Evolutionary conservation across 2,329 filamentous ascomycete species (phyloP).

Genomic region (Ramularia endophylla): DNA sequence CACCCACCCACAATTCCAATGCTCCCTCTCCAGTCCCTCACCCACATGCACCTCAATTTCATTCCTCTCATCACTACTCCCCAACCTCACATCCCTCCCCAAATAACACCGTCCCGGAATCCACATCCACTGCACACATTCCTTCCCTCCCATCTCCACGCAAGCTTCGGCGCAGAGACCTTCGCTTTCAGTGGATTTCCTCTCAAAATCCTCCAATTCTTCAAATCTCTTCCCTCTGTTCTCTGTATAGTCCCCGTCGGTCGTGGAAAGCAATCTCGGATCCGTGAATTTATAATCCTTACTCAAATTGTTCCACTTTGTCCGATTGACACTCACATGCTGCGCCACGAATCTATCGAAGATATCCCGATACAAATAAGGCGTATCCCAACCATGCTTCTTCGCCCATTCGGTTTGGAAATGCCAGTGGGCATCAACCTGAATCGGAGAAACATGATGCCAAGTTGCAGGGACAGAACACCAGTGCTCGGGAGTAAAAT

Average conservation of each 20-base stretch:
- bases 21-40: slow-evolving; percentile 12
- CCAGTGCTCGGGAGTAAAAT: slow-evolving; percentile 40
- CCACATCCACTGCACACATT: slow-evolving; percentile 33
- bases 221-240: slow-evolving; percentile 6
- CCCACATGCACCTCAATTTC: not conserved
- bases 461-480: slow-evolving; percentile 38
- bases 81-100: slow-evolving; percentile 28
- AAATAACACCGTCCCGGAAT: slow-evolving; percentile 29
- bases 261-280: slow-evolving; percentile 15
- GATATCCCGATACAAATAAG: slow-evolving; percentile 30
- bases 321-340: slow-evolving; percentile 27
- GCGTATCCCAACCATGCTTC: slow-evolving; percentile 27
- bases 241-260: slow-evolving; percentile 15
- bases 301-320: slow-evolving; percentile 31
- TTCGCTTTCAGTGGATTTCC: slow-evolving; percentile 20
- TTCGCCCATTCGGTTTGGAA: slow-evolving; percentile 28
- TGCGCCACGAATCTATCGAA: slow-evolving; percentile 29
- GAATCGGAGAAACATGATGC: slow-evolving; percentile 30
- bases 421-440: slow-evolving; percentile 29
- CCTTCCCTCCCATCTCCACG: slow-evolving; percentile 9
- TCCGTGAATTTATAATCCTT: slow-evolving; percentile 24
- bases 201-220: slow-evolving; percentile 21
- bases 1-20: slow-evolving; percentile 31
- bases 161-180: slow-evolving; percentile 29
- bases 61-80: slow-evolving; percentile 26